phyloP scores from a whole-genome alignment of 129 eudicot genomes.

The Apium graveolens region DNA sequence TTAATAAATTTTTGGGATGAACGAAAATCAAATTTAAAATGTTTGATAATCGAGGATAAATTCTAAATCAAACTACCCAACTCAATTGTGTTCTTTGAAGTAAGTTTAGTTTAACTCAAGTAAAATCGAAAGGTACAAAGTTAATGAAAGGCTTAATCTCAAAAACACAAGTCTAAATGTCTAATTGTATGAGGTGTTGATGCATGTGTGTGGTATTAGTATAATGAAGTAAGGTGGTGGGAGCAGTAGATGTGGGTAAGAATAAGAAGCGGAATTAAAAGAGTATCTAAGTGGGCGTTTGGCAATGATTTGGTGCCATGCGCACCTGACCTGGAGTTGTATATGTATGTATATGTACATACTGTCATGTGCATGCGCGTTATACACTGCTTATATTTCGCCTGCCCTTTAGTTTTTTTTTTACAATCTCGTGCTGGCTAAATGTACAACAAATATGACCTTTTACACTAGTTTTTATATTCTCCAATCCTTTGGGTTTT shows the following conservation, averaged over 20 bases:
- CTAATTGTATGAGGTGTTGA: neutral
- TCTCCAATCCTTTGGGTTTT: neutral
- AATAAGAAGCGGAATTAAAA: neutral
- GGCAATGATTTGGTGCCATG: neutral
- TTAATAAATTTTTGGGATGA: no score
- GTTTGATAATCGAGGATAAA: no score
- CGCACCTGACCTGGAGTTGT: slow-evolving; percentile 3
- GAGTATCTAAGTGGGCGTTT: neutral
- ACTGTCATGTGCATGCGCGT: slow-evolving; percentile 23
- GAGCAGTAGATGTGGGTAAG: slow-evolving; percentile 2
- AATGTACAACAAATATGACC: neutral
- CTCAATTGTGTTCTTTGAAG: no score
- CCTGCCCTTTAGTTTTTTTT: neutral
- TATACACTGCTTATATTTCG: slow-evolving; percentile 13
- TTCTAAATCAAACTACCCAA: no score
- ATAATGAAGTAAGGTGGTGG: neutral
- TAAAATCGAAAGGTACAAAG: no score
- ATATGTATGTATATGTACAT: neutral
- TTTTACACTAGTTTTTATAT: neutral
- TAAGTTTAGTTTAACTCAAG: no score
- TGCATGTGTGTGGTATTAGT: no score
- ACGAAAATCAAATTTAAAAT: no score
- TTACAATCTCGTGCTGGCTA: neutral
- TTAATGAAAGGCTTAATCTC: no score
- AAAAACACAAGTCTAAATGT: no score